Evolutionary conservation across 352 stramenopile species (phyloP).

Genomic region (Globisporangium canariense): DNA sequence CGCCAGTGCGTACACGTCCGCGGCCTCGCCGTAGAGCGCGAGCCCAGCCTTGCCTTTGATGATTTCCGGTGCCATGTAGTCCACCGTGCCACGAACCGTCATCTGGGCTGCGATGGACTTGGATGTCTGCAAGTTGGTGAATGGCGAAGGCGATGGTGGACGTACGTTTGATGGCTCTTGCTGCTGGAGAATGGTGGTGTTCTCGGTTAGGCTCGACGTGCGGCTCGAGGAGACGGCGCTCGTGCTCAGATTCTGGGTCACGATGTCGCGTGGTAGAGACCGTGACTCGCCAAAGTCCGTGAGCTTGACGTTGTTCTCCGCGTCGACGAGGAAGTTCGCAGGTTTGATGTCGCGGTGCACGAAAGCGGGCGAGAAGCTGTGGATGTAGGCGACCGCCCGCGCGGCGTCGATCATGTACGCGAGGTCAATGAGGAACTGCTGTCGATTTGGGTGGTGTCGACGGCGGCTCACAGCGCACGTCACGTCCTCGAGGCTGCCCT

Average conservation of each 20-base stretch:
- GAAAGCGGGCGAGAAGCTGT: slow-evolving; percentile 72
- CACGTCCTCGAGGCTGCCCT: slow-evolving; percentile 45
- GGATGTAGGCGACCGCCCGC: slow-evolving; percentile 60
- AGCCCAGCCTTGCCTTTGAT: slow-evolving; percentile 60
- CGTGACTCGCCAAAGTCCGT: slow-evolving; percentile 76
- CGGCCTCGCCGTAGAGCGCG: slow-evolving; percentile 54
- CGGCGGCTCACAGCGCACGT: slow-evolving; percentile 19
- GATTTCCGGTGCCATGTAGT: slow-evolving; percentile 82
- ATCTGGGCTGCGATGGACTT: slow-evolving; percentile 23
- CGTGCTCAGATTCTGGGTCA: background rate
- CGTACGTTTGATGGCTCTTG: background rate
- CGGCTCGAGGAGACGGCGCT: background rate
- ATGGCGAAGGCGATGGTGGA: slow-evolving; percentile 3
- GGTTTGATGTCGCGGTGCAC: slow-evolving; percentile 74
- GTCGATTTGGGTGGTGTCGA: slow-evolving; percentile 18
- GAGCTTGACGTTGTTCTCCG: slow-evolving; percentile 62
- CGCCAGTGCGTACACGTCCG: slow-evolving; percentile 70
- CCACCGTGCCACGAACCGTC: slow-evolving; percentile 67
- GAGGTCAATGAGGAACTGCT: slow-evolving; percentile 53
- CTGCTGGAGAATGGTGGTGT: background rate
- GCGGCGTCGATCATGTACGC: slow-evolving; percentile 62
- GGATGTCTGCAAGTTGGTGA: slow-evolving; percentile 12
- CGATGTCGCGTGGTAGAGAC: slow-evolving; percentile 21
- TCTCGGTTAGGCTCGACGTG: slow-evolving; percentile 2
- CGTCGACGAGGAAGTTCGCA: slow-evolving; percentile 76